phyloP scores from a whole-genome alignment of 2,329 filamentous ascomycete species.

The Colletotrichum somersetense region DNA sequence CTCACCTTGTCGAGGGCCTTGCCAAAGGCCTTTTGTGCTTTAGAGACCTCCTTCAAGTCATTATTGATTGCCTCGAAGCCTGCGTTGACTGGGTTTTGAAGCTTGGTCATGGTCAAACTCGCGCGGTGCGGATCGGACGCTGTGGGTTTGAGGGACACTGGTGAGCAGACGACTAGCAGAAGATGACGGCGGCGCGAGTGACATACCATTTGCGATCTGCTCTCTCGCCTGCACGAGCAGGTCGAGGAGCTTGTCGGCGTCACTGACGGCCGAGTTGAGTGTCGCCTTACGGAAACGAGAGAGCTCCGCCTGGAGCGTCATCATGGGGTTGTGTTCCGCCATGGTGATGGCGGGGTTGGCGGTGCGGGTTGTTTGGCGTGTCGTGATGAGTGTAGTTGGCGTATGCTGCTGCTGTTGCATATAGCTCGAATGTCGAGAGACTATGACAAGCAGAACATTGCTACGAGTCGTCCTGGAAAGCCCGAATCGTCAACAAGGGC shows the following conservation, averaged over 20 bases:
- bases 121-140: constrained; percentile 76
- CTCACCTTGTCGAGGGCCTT: constrained; percentile 86
- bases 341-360: constrained; percentile 44
- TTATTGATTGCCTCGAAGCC: constrained; percentile 85
- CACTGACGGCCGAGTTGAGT: constrained; percentile 77
- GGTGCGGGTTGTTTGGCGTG: constrained; percentile 4
- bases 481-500: not conserved
- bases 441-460: constrained; percentile 33
- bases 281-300: constrained; percentile 77
- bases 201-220: constrained; percentile 76
- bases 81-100: constrained; percentile 87
- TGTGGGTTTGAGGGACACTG: constrained; percentile 37
- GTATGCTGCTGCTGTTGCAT: constrained; percentile 24
- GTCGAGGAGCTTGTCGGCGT: constrained; percentile 88
- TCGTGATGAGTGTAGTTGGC: constrained; percentile 13
- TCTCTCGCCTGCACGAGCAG: constrained; percentile 80
- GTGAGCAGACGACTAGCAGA: constrained; percentile 35
- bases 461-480: constrained; percentile 4
- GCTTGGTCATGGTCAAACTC: constrained; percentile 80
- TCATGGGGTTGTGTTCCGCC: constrained; percentile 60
- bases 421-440: constrained; percentile 20
- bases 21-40: constrained; percentile 84
- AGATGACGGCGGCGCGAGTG: constrained; percentile 24
- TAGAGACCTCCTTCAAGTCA: constrained; percentile 85
- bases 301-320: constrained; percentile 77